Evolutionary conservation across 177 flowering plant species (phyloP), one percentile per base, ranked within the genome.

Genomic region (Vitis hybrid): DNA sequence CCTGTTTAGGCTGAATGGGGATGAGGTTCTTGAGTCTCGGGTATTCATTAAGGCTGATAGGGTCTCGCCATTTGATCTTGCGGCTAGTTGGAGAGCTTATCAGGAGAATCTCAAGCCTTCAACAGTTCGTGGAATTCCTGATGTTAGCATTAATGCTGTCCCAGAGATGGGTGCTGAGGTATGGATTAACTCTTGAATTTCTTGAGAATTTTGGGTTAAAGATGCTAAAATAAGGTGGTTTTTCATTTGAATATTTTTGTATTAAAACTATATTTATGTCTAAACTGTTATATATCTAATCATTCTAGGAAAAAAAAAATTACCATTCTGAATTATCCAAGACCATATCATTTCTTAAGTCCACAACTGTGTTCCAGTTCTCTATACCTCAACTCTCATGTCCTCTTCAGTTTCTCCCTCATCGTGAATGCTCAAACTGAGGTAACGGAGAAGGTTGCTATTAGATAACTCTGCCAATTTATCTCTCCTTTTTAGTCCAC

Each of bases 1-100:
- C 1, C 50, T 89, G 40, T 95, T 95, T 78, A 84, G 68, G 83
- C 62, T 84, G 40, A 80, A 64, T 60, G 57, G 30, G 35, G 92
- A 89, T 6, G 94, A 84, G 51, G 68, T 91, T 72, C 76, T 95
- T 13, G 99, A 95, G 81, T 90, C 83, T 60, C 81, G 85, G 46
- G 98, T 95, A 14, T 80, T 82, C 46, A 85, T 95, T 54, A 85
- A 90, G 32, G 96, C 98, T 0, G 94, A 87, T 64, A 82, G 89
- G 72, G 96, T 95, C 73, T 95, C 99, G 5, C 99, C 99, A 2
- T 95, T 95, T 79, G 98, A 93, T 77, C 97, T 95, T 57, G 99
- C 98, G 0, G 96, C 98, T 15, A 93, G 99, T 85, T 95, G 99
- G 99, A 84, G 99, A 77, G 92, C 94, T 62, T 95, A 89, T 80